Conservation (phyloP, 1,139 yeast species). For the Suhomyces maxii region DNA sequence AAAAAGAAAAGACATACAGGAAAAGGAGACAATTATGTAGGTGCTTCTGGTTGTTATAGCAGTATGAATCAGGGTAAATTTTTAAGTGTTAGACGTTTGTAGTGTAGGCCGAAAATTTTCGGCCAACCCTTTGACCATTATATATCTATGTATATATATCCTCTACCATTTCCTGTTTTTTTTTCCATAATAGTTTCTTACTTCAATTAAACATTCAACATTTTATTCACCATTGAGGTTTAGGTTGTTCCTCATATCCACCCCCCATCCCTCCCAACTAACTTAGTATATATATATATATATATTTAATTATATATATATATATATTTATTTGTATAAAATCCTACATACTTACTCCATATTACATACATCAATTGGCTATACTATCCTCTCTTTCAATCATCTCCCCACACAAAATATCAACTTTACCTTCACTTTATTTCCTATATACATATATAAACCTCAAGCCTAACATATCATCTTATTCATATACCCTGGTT, state of each 20-base stretch:
- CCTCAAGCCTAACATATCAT: no score
- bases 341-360: no score
- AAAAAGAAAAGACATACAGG: constrained; percentile 9
- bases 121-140: constrained; percentile 1
- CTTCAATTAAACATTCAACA: constrained; percentile 1
- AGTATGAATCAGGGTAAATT: constrained; percentile 11
- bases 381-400: neutral
- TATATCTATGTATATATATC: constrained; percentile 8
- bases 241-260: constrained; percentile 3
- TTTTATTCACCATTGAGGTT: constrained; percentile 6
- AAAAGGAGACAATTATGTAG: constrained; percentile 12
- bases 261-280: no score
- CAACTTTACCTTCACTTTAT: constrained; percentile 2
- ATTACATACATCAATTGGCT: no score
- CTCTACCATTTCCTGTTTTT: constrained; percentile 4
- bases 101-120: constrained; percentile 4
- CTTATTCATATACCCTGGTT: neutral
- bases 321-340: neutral
- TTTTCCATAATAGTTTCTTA: neutral
- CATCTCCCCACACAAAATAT: neutral
- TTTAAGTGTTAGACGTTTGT: constrained; percentile 1
- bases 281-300: neutral
- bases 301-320: constrained; percentile 5
- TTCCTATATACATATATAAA: no score
- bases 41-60: constrained; percentile 11